Conservation (phyloP, 2,329 filamentous ascomycete genomes). For the Coniochaeta ligniaria region DNA sequence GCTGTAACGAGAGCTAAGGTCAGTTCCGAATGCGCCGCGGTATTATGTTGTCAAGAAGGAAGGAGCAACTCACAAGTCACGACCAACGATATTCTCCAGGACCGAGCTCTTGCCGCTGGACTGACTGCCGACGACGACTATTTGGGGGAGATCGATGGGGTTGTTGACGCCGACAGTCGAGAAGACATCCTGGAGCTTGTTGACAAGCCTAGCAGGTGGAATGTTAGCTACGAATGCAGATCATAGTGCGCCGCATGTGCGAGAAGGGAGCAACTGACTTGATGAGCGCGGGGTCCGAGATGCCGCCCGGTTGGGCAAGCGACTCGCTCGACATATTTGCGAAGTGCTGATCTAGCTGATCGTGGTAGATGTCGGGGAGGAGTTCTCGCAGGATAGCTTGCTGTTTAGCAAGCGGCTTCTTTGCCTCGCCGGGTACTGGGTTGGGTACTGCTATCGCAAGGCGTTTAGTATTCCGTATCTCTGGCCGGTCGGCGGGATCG, state of each 20-base stretch:
- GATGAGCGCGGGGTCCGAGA: constrained; percentile 60
- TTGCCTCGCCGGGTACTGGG: background rate
- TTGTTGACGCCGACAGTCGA: constrained; percentile 98
- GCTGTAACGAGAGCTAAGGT: constrained; percentile 37
- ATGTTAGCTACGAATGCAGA: constrained; percentile 16
- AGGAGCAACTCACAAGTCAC: constrained; percentile 77
- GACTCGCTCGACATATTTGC: constrained; percentile 16
- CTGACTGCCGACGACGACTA: constrained; percentile 95
- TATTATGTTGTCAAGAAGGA: background rate
- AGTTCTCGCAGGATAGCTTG: background rate
- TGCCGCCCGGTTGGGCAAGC: constrained; percentile 45
- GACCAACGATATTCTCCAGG: constrained; percentile 94
- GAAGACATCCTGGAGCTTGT: constrained; percentile 99
- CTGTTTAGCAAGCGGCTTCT: background rate
- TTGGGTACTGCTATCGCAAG: background rate
- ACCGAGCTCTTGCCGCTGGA: constrained; percentile 99
- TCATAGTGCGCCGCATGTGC: background rate
- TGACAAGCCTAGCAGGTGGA: constrained; percentile 61
- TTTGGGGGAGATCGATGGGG: constrained; percentile 97
- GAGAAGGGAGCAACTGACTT: constrained; percentile 36
- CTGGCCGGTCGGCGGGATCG: background rate
- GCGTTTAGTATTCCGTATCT: background rate
- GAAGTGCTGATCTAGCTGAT: background rate
- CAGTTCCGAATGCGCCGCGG: constrained; percentile 6
- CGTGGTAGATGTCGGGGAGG: background rate